Evolutionary conservation across 768 basidiomycete genomes (phyloP).

Genomic region (Jaapia argillacea): DNA sequence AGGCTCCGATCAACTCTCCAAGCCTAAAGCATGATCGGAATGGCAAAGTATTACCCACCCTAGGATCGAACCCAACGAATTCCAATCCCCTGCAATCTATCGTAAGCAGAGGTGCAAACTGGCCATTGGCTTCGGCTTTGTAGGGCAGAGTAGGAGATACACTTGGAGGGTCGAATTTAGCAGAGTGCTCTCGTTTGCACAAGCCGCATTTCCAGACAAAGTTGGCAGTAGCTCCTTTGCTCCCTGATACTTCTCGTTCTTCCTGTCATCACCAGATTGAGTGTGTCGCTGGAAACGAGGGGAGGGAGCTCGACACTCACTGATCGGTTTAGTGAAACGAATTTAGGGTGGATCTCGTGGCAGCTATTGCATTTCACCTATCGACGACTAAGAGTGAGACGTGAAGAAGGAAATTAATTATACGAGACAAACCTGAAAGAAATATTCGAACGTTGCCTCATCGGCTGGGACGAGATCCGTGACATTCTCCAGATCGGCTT

Average conservation of each 20-base stretch:
- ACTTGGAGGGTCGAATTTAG: constrained; percentile 54
- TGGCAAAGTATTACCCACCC: constrained; percentile 28
- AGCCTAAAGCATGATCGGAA: neutral
- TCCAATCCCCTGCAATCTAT: constrained; percentile 87
- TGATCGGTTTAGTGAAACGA: constrained; percentile 58
- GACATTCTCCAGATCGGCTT: constrained; percentile 75
- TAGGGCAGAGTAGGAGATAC: constrained; percentile 40
- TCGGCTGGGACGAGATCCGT: constrained; percentile 56
- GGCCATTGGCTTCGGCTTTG: constrained; percentile 43
- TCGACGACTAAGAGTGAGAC: constrained; percentile 1
- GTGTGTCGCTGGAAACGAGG: too few species aligned
- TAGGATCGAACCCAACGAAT: constrained; percentile 67
- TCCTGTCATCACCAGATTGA: constrained; percentile 32
- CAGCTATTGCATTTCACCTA: constrained; percentile 78
- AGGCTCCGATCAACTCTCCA: too few species aligned
- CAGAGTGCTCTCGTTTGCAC: constrained; percentile 76
- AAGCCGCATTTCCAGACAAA: constrained; percentile 75
- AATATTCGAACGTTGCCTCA: constrained; percentile 68
- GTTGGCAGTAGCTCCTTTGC: constrained; percentile 61
- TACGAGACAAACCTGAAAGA: constrained; percentile 49
- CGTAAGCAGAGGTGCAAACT: constrained; percentile 53
- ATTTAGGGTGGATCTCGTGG: constrained; percentile 65
- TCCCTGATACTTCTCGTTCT: constrained; percentile 49
- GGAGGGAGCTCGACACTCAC: too few species aligned
- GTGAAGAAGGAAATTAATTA: too few species aligned